Conservation (phyloP, 75 land plant genomes). For the Adiantum capillusveneris region DNA sequence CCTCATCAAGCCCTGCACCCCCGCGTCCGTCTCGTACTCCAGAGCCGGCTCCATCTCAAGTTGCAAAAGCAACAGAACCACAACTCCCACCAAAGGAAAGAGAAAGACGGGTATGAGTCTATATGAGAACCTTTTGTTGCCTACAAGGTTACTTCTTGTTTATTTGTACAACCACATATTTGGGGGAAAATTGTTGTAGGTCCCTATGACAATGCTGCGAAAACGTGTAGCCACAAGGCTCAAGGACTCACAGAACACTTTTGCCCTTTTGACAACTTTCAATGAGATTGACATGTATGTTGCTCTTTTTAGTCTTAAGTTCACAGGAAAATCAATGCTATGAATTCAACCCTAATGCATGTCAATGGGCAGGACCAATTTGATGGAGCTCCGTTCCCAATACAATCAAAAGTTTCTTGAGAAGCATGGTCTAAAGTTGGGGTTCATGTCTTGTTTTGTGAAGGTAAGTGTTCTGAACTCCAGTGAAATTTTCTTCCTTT, state of each 20-base stretch:
- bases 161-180: background rate
- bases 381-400: conserved; percentile 90
- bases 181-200: conserved; percentile 50
- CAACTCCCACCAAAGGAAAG: conserved; percentile 88
- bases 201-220: conserved; percentile 93
- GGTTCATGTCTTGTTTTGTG: conserved; percentile 98
- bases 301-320: background rate
- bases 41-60: too few species aligned
- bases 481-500: background rate
- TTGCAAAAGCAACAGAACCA: conserved; percentile 68
- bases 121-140: too few species aligned
- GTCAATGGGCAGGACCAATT: conserved; percentile 62
- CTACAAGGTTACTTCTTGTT: conserved; percentile 7
- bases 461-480: conserved; percentile 63
- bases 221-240: conserved; percentile 88
- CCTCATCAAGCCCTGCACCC: conserved; percentile 9
- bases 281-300: conserved; percentile 98
- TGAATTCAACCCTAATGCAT: background rate
- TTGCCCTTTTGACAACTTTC: conserved; percentile 92
- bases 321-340: background rate
- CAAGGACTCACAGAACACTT: conserved; percentile 97
- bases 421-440: conserved; percentile 95
- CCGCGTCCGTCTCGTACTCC: too few species aligned
- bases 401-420: conserved; percentile 88
- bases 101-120: conserved; percentile 95